Conservation (phyloP, 2,329 filamentous ascomycete species). For the Aspergillus bombycis region DNA sequence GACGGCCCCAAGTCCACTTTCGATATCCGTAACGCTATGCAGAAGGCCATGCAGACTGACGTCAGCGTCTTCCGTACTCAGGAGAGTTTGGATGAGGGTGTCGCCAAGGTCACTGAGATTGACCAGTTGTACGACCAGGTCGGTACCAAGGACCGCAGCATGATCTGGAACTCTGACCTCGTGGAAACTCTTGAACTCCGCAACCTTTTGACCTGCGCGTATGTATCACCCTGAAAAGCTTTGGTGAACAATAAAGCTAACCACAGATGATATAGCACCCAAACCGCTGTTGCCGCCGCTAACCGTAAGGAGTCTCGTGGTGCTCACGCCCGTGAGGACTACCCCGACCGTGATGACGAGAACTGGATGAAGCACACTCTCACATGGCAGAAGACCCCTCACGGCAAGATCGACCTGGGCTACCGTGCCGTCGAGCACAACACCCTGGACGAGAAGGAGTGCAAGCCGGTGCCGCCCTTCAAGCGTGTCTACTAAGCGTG, state of each 20-base stretch:
- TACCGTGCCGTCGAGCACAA: conserved; percentile 82
- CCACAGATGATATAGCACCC: conserved; percentile 58
- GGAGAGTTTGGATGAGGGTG: conserved; percentile 90
- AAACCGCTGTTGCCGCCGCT: conserved; percentile 88
- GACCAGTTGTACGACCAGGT: conserved; percentile 80
- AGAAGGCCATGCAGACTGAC: conserved; percentile 97
- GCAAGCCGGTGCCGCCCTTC: conserved; percentile 94
- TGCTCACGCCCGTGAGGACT: conserved; percentile 96
- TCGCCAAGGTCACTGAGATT: conserved; percentile 81
- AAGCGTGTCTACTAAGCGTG: conserved; percentile 63
- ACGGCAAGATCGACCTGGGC: conserved; percentile 80
- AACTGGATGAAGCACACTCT: conserved; percentile 99
- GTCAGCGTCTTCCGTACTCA: conserved; percentile 96
- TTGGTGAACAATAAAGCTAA: conserved; percentile 17
- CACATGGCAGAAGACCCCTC: conserved; percentile 90
- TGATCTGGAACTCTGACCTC: conserved; percentile 99
- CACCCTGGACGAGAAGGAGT: conserved; percentile 93
- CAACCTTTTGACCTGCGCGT: conserved; percentile 96
- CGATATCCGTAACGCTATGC: conserved; percentile 89
- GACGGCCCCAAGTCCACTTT: conserved; percentile 84
- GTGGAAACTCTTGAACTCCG: conserved; percentile 94
- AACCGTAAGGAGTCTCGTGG: conserved; percentile 97
- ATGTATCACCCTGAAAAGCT: conserved; percentile 50
- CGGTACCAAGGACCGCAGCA: conserved; percentile 96
- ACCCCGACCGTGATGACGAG: conserved; percentile 88